Percentiles rank a stretch among this genome's conserved stretches.
phyloP scores from a whole-genome alignment of 2,329 filamentous ascomycete genomes.

The Calonectria ilicicola region DNA sequence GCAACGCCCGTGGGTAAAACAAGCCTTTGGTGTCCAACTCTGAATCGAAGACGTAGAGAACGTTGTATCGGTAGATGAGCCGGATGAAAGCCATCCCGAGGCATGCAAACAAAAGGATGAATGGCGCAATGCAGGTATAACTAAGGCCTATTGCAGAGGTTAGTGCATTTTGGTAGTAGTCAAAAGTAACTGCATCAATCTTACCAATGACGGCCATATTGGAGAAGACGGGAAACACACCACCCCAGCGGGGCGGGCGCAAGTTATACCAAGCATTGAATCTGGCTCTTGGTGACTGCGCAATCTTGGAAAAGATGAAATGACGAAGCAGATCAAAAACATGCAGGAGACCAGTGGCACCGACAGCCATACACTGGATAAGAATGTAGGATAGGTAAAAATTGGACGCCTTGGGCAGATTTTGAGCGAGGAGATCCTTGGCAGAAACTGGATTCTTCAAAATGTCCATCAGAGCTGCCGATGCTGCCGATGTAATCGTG shows the following conservation, averaged over 20 bases:
- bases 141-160: slow-evolving; percentile 71
- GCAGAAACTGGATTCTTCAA: slow-evolving; percentile 70
- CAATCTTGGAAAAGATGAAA: slow-evolving; percentile 74
- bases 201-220: slow-evolving; percentile 83
- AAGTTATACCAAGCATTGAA: slow-evolving; percentile 83
- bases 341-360: slow-evolving; percentile 80
- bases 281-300: slow-evolving; percentile 84
- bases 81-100: slow-evolving; percentile 86
- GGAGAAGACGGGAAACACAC: slow-evolving; percentile 83
- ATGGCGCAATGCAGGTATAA: slow-evolving; percentile 87
- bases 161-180: background rate
- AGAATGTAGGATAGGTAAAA: slow-evolving; percentile 97
- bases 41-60: slow-evolving; percentile 87
- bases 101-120: slow-evolving; percentile 85
- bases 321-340: slow-evolving; percentile 69
- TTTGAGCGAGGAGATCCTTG: slow-evolving; percentile 75
- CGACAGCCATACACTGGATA: slow-evolving; percentile 87
- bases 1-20: slow-evolving; percentile 86
- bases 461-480: slow-evolving; percentile 74
- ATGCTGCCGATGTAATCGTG: slow-evolving; percentile 84
- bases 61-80: slow-evolving; percentile 88
- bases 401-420: slow-evolving; percentile 87
- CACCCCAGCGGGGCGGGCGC: slow-evolving; percentile 84
- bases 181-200: background rate
- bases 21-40: slow-evolving; percentile 89